Evolutionary conservation across 805 yeast species (phyloP), one percentile per base, ranked within the genome.

Genomic region (Yarrowia yakushimensis): DNA sequence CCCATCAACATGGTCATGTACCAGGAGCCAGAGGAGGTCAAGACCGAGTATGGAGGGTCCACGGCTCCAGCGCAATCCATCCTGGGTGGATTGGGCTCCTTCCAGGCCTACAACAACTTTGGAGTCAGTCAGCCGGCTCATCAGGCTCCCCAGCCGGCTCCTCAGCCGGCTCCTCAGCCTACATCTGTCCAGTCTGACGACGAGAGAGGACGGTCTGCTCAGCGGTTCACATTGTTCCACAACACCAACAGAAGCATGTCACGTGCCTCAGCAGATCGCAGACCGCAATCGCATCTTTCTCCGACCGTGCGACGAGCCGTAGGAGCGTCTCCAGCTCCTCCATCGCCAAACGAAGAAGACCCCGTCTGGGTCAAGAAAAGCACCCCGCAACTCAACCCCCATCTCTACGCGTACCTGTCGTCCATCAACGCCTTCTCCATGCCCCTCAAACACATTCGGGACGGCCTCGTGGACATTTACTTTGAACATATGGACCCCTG

Each of bases 401-500:
- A 68, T 36, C 65, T 74, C 31, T 69, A 70, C 33, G 70, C 72
- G 5, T 76, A 74, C 62, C 66, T 77, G 46, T 64, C 72, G 22
- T 69, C 73, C 31, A 73, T 77, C 25, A 70, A 73, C 39, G 80
- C 81, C 11, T 78, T 78, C 64, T 72, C 74, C 8, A 66, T 77
- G 64, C 76, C 74, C 11, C 66, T 70, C 34, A 64, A 75, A 22
- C 67, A 67, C 7, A 67, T 71, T 59, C 65, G 74, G 1, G 74
- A 71, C 15, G 76, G 71, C 1, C 69, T 79, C 37, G 73, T 77
- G 39, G 68, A 72, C 42, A 66, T 79, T 1, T 80, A 76, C 66
- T 77, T 78, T 65, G 72, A 71, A 63, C 75, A 76, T 48, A 67
- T 79, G 12, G 78, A 79, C 67, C 68, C 73, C 17, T 64, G 78